Percentiles rank a stretch among this genome's conserved stretches.
phyloP scores from a whole-genome alignment of 2,329 filamentous ascomycete species.

The Aspergillus clavatus region DNA sequence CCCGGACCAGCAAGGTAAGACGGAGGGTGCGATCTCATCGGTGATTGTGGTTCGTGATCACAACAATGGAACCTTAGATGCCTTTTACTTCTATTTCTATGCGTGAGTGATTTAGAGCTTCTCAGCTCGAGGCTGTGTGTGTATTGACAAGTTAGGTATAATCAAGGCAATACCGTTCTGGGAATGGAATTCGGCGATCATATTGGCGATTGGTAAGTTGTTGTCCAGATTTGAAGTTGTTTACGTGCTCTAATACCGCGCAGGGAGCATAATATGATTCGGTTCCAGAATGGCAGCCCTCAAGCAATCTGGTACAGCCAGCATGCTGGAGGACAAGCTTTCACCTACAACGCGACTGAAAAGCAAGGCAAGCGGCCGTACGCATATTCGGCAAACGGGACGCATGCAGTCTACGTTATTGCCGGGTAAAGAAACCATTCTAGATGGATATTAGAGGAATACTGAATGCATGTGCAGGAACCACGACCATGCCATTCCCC shows the following conservation, averaged over 20 bases:
- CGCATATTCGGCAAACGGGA: conserved; percentile 56
- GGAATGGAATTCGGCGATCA: conserved; percentile 54
- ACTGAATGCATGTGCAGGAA: conserved; percentile 29
- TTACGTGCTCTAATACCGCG: neutral
- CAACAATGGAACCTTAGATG: conserved; percentile 50
- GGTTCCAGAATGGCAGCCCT: conserved; percentile 55
- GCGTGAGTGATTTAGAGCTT: conserved; percentile 33
- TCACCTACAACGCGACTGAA: conserved; percentile 53
- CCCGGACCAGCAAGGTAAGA: conserved; percentile 50
- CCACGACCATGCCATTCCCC: conserved; percentile 61
- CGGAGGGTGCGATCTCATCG: conserved; percentile 46
- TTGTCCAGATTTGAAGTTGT: neutral
- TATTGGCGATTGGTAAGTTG: conserved; percentile 54
- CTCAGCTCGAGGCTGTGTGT: neutral
- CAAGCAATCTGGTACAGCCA: conserved; percentile 59
- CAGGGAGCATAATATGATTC: conserved; percentile 64
- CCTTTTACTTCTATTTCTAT: conserved; percentile 62
- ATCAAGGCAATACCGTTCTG: conserved; percentile 50
- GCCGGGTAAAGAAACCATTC: conserved; percentile 35
- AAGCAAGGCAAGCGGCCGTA: conserved; percentile 53
- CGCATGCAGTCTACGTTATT: conserved; percentile 62
- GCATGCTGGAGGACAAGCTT: conserved; percentile 59
- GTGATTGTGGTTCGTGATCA: conserved; percentile 57
- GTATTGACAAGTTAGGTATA: conserved; percentile 35
- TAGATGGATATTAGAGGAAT: neutral